Evolutionary conservation across 371 early-diverging fungal species (phyloP).

Genomic region (Mucor irregularis): DNA sequence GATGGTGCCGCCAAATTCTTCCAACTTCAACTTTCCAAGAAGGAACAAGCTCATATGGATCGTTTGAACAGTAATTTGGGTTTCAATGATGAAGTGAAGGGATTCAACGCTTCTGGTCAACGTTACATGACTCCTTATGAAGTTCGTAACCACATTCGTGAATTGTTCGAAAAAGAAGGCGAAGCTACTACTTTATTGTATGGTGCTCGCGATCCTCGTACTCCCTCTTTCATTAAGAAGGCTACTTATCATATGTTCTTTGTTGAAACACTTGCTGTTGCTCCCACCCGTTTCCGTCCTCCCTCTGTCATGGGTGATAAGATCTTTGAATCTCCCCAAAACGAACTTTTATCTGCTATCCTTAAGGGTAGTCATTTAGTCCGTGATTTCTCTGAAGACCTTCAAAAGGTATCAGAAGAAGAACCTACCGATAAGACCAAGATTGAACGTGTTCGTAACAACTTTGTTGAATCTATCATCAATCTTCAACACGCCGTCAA

Average conservation of each 20-base stretch:
- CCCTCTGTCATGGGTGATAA: slow-evolving; percentile 87
- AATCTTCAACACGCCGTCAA: slow-evolving; percentile 90
- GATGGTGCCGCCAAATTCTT: slow-evolving; percentile 90
- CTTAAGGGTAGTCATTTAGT: slow-evolving; percentile 79
- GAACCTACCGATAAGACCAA: slow-evolving; percentile 39
- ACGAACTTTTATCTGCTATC: slow-evolving; percentile 82
- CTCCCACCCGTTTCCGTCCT: slow-evolving; percentile 98
- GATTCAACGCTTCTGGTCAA: slow-evolving; percentile 43
- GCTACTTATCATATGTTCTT: slow-evolving; percentile 90
- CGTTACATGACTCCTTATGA: slow-evolving; percentile 78
- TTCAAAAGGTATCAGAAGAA: slow-evolving; percentile 37
- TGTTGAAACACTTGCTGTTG: slow-evolving; percentile 89
- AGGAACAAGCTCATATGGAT: slow-evolving; percentile 69
- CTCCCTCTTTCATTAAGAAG: slow-evolving; percentile 38
- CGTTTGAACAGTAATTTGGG: slow-evolving; percentile 18
- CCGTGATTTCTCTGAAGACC: slow-evolving; percentile 57
- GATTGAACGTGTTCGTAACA: slow-evolving; percentile 43
- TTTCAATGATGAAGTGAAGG: slow-evolving; percentile 29
- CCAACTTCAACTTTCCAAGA: slow-evolving; percentile 73
- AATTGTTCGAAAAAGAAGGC: slow-evolving; percentile 78
- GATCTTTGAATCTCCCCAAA: slow-evolving; percentile 95
- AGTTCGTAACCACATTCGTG: slow-evolving; percentile 74
- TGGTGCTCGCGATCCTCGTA: slow-evolving; percentile 67
- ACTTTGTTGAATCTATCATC: slow-evolving; percentile 77
- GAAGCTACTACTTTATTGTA: slow-evolving; percentile 76